A percentile compares a stretch with the other conserved stretches of the same genome.
Conservation (phyloP, 1,139 yeast species). For the Nakaseomyces bracarensis region DNA sequence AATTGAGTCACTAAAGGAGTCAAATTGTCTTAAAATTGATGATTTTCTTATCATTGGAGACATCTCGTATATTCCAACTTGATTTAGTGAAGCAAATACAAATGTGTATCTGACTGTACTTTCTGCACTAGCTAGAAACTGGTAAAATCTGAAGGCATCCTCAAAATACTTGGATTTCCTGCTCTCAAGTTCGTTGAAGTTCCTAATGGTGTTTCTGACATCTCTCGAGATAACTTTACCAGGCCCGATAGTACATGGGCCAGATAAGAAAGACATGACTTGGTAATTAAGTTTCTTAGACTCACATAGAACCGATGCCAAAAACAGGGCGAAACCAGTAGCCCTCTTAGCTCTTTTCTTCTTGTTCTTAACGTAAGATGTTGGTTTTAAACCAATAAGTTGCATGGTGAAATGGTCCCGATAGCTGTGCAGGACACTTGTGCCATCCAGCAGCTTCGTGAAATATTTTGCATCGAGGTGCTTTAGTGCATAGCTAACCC, state of each 20-base stretch:
- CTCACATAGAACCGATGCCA: slow-evolving; percentile 11
- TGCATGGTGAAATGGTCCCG: slow-evolving; percentile 1
- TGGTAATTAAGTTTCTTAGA: slow-evolving; percentile 3
- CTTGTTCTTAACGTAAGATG: not conserved
- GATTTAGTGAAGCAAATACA: slow-evolving; percentile 19
- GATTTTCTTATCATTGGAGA: slow-evolving; percentile 10
- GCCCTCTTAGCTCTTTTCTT: slow-evolving; percentile 12
- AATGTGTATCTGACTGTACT: slow-evolving; percentile 7
- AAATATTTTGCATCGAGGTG: not conserved
- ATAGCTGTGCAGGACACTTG: not conserved
- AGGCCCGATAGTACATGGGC: slow-evolving; percentile 22
- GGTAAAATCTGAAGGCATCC: slow-evolving; percentile 13
- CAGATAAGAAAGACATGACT: slow-evolving; percentile 15
- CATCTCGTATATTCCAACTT: slow-evolving; percentile 22
- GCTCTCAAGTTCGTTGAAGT: slow-evolving; percentile 12
- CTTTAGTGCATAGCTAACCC: not conserved
- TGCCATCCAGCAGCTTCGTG: not conserved
- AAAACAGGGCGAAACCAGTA: slow-evolving; percentile 18
- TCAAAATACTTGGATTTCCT: slow-evolving; percentile 10
- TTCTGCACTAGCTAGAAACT: not conserved
- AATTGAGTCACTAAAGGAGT: slow-evolving; percentile 11
- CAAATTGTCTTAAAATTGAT: slow-evolving; percentile 14
- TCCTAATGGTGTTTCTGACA: slow-evolving; percentile 14
- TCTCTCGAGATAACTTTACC: slow-evolving; percentile 20
- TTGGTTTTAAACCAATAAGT: not conserved